A percentile compares a stretch with the other conserved stretches of the same genome.
Evolutionary conservation across 1,139 yeast genomes (phyloP).

Genomic region (Torulaspora pretoriensis): DNA sequence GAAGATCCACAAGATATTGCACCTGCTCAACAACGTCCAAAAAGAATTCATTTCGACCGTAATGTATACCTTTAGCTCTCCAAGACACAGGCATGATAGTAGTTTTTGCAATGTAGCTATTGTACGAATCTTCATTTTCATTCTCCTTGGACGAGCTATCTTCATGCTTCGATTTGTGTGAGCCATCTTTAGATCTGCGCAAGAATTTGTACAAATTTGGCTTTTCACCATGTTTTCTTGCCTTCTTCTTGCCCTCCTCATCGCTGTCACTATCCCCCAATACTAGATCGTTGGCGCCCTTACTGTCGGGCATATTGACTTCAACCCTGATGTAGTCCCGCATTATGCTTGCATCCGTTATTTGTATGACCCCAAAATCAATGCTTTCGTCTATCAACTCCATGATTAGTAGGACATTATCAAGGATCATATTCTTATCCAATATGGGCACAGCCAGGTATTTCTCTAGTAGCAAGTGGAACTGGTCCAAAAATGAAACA

Average conservation of each 20-base stretch:
- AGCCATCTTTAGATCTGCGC: constrained; percentile 12
- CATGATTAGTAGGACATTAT: constrained; percentile 63
- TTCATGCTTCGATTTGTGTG: constrained; percentile 9
- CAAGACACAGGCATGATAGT: constrained; percentile 71
- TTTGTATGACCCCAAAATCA: constrained; percentile 70
- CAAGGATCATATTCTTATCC: constrained; percentile 57
- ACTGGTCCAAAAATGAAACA: constrained; percentile 54
- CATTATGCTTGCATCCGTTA: constrained; percentile 66
- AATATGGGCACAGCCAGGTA: constrained; percentile 48
- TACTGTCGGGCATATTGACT: constrained; percentile 23
- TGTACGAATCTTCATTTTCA: constrained; percentile 40
- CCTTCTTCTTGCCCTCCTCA: constrained; percentile 18
- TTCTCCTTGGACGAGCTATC: constrained; percentile 24
- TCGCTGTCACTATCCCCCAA: constrained; percentile 10
- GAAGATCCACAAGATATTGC: constrained; percentile 58
- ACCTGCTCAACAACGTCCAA: constrained; percentile 66
- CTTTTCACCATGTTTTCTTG: constrained; percentile 9
- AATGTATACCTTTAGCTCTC: constrained; percentile 79
- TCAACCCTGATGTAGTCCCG: constrained; percentile 58
- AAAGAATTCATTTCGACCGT: constrained; percentile 74
- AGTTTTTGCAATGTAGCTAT: constrained; percentile 65
- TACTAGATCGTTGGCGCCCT: not conserved
- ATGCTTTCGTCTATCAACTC: constrained; percentile 70
- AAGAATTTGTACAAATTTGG: constrained; percentile 10
- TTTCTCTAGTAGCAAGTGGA: constrained; percentile 52